phyloP scores from a whole-genome alignment of 2,329 filamentous ascomycete genomes.

The Phyllosticta citrichinensis region DNA sequence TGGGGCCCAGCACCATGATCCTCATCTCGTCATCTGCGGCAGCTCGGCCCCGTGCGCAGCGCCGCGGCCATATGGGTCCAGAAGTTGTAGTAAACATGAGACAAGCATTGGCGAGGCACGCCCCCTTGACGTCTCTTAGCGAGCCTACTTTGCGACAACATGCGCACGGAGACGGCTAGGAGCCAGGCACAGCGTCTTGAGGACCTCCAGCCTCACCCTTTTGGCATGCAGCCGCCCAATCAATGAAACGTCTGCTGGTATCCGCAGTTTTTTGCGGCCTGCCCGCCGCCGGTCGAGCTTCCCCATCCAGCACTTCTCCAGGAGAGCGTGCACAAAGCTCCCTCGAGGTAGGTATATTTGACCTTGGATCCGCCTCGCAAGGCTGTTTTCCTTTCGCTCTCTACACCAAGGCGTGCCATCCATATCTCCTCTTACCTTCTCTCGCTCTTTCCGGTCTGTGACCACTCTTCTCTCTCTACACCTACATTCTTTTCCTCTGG shows the following conservation, averaged over 20 bases:
- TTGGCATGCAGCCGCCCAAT: background rate
- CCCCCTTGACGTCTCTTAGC: background rate
- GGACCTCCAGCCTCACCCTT: background rate
- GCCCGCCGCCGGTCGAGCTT: background rate
- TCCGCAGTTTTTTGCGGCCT: background rate
- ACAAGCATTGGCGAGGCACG: background rate
- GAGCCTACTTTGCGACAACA: background rate
- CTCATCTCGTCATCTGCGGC: constrained; percentile 2
- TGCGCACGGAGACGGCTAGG: constrained; percentile 9
- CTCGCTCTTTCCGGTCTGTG: constrained; percentile 9
- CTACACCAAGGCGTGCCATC: constrained; percentile 10
- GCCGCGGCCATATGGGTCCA: background rate
- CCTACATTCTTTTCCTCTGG: constrained; percentile 22
- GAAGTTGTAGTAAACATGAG: constrained; percentile 9
- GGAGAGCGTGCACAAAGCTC: background rate
- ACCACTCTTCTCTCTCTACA: constrained; percentile 22
- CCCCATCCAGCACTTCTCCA: background rate
- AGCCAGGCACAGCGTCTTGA: constrained; percentile 7
- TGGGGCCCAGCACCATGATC: background rate
- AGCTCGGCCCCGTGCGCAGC: constrained; percentile 1
- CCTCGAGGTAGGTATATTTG: constrained; percentile 2
- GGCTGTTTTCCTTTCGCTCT: background rate
- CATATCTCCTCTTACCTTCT: background rate
- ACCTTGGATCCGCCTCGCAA: background rate
- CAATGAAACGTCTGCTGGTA: background rate